Evolutionary conservation across 441 rosid genomes (phyloP), one percentile per base, ranked within the genome.

Genomic region (Pelargonium australe): DNA sequence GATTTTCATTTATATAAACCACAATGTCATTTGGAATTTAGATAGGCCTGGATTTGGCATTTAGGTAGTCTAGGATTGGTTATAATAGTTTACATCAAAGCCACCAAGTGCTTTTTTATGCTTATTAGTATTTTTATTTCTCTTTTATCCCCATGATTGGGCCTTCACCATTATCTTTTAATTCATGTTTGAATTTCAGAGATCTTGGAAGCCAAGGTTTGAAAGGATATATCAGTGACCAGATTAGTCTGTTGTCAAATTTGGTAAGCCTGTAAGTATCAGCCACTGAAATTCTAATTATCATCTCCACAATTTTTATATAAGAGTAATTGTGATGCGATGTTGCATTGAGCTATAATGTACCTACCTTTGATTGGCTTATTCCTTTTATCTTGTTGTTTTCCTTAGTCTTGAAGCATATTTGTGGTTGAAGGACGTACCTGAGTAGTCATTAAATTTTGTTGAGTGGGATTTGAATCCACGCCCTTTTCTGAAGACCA

Each of bases 151-250:
- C 19, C 5, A 0, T 14, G 23, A 17, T 17, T 17, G 19, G 61
- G 20, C 61, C 61, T 55, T 55, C 10, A 55, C 61, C 28, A 55
- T 1, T 55, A 14, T 55, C 61, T 16, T 17, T 55, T 0, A 14
- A 16, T 55, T 55, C 23, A 2, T 55, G 11, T 55, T 55, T 14
- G 17, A 55, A 70, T 81, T 80, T 73, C 87, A 92, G 99, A 74
- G 99, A 92, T 80, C 93, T 95, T 65, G 92, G 87, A 70, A 90
- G 91, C 72, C 99, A 86, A 82, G 96, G 95, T 75, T 80, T 95
- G 86, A 92, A 89, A 84, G 99, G 99, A 67, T 80, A 66, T 72
- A 85, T 92, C 67, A 87, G 95, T 75, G 97, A 90, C 67, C 87
- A 86, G 78, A 95, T 95, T 77, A 80, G 92, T 74, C 93, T 85